Base-by-base conservation (phyloP, 768 basidiomycete species). In the Boletus sp. region DNA sequence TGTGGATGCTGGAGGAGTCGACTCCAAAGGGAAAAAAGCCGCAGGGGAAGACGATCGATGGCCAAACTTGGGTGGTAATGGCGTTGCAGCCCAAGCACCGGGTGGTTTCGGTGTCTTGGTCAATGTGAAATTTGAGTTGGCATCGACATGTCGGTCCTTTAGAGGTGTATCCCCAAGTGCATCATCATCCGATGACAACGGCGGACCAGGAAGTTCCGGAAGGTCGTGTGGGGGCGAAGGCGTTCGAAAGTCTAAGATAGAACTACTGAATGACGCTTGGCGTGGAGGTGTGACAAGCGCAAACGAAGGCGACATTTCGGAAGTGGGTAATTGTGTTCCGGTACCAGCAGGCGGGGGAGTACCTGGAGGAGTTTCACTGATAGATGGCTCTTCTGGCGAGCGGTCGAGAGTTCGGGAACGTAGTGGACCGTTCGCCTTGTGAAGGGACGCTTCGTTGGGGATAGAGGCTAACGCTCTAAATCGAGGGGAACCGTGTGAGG, bases 121-220 rank as follows among this genome's bases (percentile, higher is more conserved):
- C 35, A 68, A 52, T 1, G 76, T 76, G 9, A 68, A 58, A 46
- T 76, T 69, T 5, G 57, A 61, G 33, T 61, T 60, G 18, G 57
- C 40, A 28, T 54, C 56, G 11, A 39, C 41, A 47, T 54, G 57
- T 39, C 57, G 65, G 53, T 57, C 58, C 57, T 51, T 71, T 54
- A 47, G 55, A 17, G 63, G 70, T 37, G 64, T 60, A 51, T 49
- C 36, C 59, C 72, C 58, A 56, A 71, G 50, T 52, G 68, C 77
- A 42, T 83, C 80, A 35, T 81, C 82, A 14, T 79, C 79, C 3
- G 72, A 73, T 10, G 81, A 81, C n/a, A 79, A 80, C 3, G 87
- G 85, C 4, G 84, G 85, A 17, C 72, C 84, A 12, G 87, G 87
- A 47, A 90, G 81, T 7, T 86, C 86, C 10, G 87, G 85, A 56